Conservation (phyloP, 164 flowering plant species). For the Tetrastigma voinierianum region DNA sequence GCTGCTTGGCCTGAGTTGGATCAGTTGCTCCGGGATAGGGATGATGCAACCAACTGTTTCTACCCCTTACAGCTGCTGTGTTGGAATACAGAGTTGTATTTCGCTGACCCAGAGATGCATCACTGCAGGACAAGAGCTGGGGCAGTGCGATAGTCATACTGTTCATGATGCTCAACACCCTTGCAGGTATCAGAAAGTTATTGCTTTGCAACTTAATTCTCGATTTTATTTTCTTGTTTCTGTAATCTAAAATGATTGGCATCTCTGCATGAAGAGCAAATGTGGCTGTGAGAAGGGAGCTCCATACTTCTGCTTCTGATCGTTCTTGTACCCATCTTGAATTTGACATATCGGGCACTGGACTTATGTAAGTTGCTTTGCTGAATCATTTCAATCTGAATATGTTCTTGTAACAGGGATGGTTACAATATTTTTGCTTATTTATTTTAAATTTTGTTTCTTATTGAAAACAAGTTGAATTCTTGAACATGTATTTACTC, state of each 20-base stretch:
- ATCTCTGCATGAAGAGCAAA: constrained; percentile 57
- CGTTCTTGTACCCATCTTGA: constrained; percentile 99
- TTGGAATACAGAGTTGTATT: constrained; percentile 78
- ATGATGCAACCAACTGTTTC: constrained; percentile 58
- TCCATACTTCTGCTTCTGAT: constrained; percentile 84
- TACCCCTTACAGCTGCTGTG: constrained; percentile 91
- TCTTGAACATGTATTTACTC: background rate
- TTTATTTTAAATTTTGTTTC: background rate
- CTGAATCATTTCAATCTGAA: background rate
- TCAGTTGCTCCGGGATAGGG: constrained; percentile 74
- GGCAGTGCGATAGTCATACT: constrained; percentile 65
- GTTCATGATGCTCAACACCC: constrained; percentile 91
- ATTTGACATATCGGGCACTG: constrained; percentile 87
- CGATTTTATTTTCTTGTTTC: background rate
- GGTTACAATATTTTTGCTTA: background rate
- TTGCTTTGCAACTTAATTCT: background rate
- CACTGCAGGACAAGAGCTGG: constrained; percentile 37
- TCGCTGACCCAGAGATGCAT: constrained; percentile 52
- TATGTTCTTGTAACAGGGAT: background rate
- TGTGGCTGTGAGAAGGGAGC: constrained; percentile 86
- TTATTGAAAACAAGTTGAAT: background rate
- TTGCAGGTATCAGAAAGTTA: constrained; percentile 60
- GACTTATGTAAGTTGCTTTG: constrained; percentile 60
- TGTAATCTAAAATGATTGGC: background rate
- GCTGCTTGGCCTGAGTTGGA: constrained; percentile 96